phyloP scores from a whole-genome alignment of 2,329 filamentous ascomycete genomes.

The Fusarium dimerum region DNA sequence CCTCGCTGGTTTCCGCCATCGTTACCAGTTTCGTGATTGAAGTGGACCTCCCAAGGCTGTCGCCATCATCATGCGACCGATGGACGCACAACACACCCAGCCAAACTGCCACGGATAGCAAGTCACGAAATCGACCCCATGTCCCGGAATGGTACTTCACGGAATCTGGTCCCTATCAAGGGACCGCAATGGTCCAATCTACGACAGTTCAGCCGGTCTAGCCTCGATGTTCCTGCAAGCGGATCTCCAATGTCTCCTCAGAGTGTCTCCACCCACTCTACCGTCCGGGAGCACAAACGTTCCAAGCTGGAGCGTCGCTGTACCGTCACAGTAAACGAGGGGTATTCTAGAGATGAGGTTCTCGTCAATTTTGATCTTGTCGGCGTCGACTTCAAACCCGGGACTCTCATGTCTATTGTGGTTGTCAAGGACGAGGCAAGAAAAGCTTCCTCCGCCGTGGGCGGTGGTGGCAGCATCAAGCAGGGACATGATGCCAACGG shows the following conservation, averaged over 20 bases:
- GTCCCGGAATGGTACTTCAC: constrained; percentile 31
- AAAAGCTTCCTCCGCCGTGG: constrained; percentile 30
- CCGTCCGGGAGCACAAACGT: constrained; percentile 38
- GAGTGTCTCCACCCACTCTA: constrained; percentile 53
- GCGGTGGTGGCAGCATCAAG: constrained; percentile 36
- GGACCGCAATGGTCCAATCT: constrained; percentile 54
- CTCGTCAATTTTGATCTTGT: constrained; percentile 75
- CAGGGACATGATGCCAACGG: constrained; percentile 31
- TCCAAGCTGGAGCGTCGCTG: constrained; percentile 48
- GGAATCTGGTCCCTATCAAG: constrained; percentile 41
- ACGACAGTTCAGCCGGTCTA: constrained; percentile 52
- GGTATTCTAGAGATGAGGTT: constrained; percentile 75
- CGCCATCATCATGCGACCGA: constrained; percentile 25
- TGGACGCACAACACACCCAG: constrained; percentile 15
- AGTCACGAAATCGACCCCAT: constrained; percentile 26
- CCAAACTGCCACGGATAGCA: constrained; percentile 20
- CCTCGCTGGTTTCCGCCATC: constrained; percentile 1
- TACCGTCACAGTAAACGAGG: constrained; percentile 66
- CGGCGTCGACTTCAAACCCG: constrained; percentile 61
- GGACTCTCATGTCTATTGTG: constrained; percentile 72
- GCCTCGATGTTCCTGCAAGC: constrained; percentile 44
- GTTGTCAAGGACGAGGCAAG: constrained; percentile 54
- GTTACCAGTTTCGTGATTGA: constrained; percentile 6
- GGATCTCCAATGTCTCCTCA: constrained; percentile 48
- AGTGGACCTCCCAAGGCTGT: constrained; percentile 10